Evolutionary conservation across 169 alveolate genomes (phyloP).

Genomic region (Plasmodium chabaudi): DNA sequence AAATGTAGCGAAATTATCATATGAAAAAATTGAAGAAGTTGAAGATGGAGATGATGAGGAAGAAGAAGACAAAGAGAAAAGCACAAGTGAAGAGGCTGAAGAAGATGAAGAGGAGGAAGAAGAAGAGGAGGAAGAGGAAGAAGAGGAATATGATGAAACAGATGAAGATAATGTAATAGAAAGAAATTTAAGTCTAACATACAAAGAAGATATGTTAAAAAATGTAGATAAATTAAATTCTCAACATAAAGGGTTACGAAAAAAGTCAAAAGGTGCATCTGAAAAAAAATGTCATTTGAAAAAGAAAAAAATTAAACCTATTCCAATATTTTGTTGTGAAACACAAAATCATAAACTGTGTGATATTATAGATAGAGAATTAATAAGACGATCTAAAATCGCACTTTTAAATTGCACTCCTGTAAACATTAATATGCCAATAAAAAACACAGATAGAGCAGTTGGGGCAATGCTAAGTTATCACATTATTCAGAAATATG

Average conservation of each 20-base stretch:
- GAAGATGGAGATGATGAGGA: conserved; percentile 39
- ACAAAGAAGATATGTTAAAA: neutral
- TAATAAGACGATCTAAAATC: conserved; percentile 62
- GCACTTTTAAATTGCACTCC: conserved; percentile 71
- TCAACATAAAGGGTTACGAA: conserved; percentile 12
- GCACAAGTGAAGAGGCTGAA: neutral
- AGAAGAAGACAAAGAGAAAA: conserved; percentile 8
- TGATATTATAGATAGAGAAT: conserved; percentile 76
- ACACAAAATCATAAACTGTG: conserved; percentile 76
- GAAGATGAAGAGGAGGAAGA: conserved; percentile 1
- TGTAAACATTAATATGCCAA: conserved; percentile 72
- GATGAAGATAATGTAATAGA: neutral
- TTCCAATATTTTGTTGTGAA: conserved; percentile 72
- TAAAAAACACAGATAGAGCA: conserved; percentile 83
- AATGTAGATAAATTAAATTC: conserved; percentile 8
- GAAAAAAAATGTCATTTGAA: conserved; percentile 66
- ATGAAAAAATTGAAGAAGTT: conserved; percentile 9
- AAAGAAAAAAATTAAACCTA: conserved; percentile 59
- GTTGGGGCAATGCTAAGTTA: conserved; percentile 85
- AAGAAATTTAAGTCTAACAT: neutral
- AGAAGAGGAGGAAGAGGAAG: neutral
- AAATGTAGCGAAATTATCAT: conserved; percentile 2
- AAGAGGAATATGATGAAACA: neutral
- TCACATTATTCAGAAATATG: conserved; percentile 78
- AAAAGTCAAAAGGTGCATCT: neutral